These are phyloP conservation scores for Podospora conica DNA, from an alignment of 495 filamentous ascomycete species.

Conservation along the genomic window DNA sequence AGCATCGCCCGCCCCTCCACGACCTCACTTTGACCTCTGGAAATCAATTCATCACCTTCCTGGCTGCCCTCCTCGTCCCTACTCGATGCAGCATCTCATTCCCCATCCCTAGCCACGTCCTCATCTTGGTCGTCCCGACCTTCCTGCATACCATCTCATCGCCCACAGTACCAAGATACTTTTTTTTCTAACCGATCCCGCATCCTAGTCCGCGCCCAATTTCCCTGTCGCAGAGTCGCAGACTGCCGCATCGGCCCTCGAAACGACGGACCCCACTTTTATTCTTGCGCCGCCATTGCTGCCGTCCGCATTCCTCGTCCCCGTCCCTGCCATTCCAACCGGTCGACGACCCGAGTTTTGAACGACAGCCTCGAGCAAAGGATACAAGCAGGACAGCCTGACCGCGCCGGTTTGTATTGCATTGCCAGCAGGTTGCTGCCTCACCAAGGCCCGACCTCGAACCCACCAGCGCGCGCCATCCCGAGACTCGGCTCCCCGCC, in stretches of 20 bases:
- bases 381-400: constrained; percentile 6
- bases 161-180: neutral
- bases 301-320: constrained; percentile 22
- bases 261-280: constrained; percentile 17
- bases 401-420: neutral
- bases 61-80: constrained; percentile 8
- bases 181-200: constrained; percentile 13
- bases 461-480: constrained; percentile 10
- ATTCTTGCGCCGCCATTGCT: constrained; percentile 18
- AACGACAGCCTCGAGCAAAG: constrained; percentile 6
- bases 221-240: constrained; percentile 19
- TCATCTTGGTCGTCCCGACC: neutral
- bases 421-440: constrained; percentile 14
- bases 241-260: constrained; percentile 20
- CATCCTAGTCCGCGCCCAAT: constrained; percentile 13
- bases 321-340: constrained; percentile 18
- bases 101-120: neutral
- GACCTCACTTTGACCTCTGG: constrained; percentile 25
- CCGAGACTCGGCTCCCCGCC: constrained; percentile 15
- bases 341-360: neutral
- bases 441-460: constrained; percentile 17
- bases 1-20: constrained; percentile 34
- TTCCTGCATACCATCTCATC: constrained; percentile 2
- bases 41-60: constrained; percentile 13
- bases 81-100: constrained; percentile 2